Percentiles rank a stretch among this genome's conserved stretches.
Conservation (phyloP, 768 basidiomycete species). For the Hygrophorus russula region DNA sequence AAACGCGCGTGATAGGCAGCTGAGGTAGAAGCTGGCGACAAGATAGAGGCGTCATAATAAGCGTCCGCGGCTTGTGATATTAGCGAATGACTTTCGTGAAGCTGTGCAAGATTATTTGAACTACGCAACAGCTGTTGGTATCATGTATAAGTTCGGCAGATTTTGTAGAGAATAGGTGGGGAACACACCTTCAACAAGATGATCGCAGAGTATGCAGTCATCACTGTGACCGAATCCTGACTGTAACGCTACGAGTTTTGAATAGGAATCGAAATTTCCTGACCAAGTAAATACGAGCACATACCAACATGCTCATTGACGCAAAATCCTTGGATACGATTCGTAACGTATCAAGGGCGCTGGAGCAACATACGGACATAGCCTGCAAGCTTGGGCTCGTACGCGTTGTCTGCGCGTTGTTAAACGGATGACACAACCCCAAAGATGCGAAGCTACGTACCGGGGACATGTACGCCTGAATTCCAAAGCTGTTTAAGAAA, state of each 20-base stretch:
- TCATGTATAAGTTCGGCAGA: conserved; percentile 1
- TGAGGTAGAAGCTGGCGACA: conserved; percentile 49
- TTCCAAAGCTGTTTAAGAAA: conserved; percentile 78
- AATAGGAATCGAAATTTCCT: conserved; percentile 6
- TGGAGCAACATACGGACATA: conserved; percentile 59
- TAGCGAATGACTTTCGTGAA: conserved; percentile 53
- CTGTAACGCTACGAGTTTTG: conserved; percentile 51
- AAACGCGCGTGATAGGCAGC: conserved; percentile 77
- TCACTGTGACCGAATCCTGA: conserved; percentile 75
- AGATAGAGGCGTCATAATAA: conserved; percentile 59
- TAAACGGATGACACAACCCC: conserved; percentile 4
- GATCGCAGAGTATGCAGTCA: conserved; percentile 81
- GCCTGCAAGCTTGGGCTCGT: conserved; percentile 56
- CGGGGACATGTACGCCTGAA: conserved; percentile 49
- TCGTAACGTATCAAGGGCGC: conserved; percentile 58
- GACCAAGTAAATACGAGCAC: conserved; percentile 12
- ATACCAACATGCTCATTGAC: conserved; percentile 60
- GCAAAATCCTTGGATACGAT: conserved; percentile 70
- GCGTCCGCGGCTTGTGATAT: conserved; percentile 69
- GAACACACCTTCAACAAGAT: conserved; percentile 60
- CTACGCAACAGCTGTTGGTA: conserved; percentile 48
- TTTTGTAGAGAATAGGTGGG: not conserved
- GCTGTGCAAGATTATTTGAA: conserved; percentile 41
- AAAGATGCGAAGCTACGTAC: conserved; percentile 24
- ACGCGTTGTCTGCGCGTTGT: conserved; percentile 35